Evolutionary conservation across 805 yeast species (phyloP).

Genomic region (Candida odintsovae): DNA sequence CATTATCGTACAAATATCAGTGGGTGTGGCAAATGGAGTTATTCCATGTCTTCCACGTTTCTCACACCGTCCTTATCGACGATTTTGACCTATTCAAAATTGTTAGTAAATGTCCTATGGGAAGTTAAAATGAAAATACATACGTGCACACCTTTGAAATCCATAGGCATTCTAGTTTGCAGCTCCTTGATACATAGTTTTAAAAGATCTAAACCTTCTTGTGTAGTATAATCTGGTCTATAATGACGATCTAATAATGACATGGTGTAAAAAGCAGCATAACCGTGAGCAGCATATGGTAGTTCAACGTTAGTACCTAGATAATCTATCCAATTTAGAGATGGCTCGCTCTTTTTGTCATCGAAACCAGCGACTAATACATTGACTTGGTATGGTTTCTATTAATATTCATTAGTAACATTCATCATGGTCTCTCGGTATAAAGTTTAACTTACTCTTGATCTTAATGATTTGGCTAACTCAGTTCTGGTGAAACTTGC

Average conservation of each 20-base stretch:
- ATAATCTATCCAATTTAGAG: conserved; percentile 86
- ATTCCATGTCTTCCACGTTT: conserved; percentile 24
- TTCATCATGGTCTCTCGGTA: background rate
- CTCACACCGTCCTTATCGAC: conserved; percentile 60
- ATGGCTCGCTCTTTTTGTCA: conserved; percentile 48
- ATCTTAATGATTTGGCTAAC: conserved; percentile 81
- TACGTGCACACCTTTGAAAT: conserved; percentile 77
- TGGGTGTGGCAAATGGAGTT: too few species aligned
- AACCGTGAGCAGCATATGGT: conserved; percentile 98
- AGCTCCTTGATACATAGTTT: conserved; percentile 73
- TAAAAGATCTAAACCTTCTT: conserved; percentile 74
- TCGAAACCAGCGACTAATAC: conserved; percentile 86
- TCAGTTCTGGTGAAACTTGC: conserved; percentile 85
- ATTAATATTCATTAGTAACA: conserved; percentile 5
- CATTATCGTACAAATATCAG: background rate
- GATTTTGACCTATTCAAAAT: conserved; percentile 41
- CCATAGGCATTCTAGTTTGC: conserved; percentile 82
- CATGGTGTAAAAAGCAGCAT: conserved; percentile 93
- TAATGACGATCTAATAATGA: conserved; percentile 88
- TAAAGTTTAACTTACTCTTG: conserved; percentile 40
- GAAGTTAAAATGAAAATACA: conserved; percentile 7
- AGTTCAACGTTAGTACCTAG: conserved; percentile 85
- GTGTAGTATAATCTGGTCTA: conserved; percentile 63
- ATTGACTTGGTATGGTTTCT: conserved; percentile 91
- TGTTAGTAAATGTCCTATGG: conserved; percentile 13